A percentile compares a stretch with the other conserved stretches of the same genome.
Conservation (phyloP, 371 early-diverging fungal species). For the Blakeslea trispora region DNA sequence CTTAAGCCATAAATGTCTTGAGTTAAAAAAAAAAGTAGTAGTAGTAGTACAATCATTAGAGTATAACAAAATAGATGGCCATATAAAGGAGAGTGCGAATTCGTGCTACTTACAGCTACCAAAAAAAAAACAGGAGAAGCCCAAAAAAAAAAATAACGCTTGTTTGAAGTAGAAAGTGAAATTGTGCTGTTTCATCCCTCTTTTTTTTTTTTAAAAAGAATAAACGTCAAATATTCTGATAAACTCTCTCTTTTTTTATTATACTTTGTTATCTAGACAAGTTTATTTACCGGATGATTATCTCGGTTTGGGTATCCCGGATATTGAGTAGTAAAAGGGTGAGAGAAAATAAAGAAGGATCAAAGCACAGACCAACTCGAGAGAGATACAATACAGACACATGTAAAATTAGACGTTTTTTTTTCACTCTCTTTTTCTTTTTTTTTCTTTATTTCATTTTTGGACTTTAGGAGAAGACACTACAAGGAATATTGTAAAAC, state of each 20-base stretch:
- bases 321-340: neutral
- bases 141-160: neutral
- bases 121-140: neutral
- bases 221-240: neutral
- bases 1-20: too few relatives aligned
- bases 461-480: neutral
- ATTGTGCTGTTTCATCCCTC: constrained; percentile 25
- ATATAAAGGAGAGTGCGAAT: neutral
- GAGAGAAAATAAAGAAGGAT: constrained; percentile 1
- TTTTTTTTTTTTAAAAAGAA: neutral
- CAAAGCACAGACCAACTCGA: constrained; percentile 21
- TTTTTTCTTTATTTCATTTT: neutral
- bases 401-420: too few relatives aligned
- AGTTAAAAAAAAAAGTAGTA: too few relatives aligned
- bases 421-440: constrained; percentile 8
- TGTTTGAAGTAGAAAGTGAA: too few relatives aligned
- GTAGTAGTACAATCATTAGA: neutral
- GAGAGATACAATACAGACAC: too few relatives aligned
- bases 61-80: neutral
- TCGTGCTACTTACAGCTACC: neutral
- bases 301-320: constrained; percentile 1
- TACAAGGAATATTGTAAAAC: too few relatives aligned
- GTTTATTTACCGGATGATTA: neutral
- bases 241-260: neutral
- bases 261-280: neutral